A percentile compares a stretch with the other conserved stretches of the same genome.
These are phyloP conservation scores for Phytophthora fragariaefolia DNA, from an alignment of 352 stramenopile genomes.

Conservation along the genomic window DNA sequence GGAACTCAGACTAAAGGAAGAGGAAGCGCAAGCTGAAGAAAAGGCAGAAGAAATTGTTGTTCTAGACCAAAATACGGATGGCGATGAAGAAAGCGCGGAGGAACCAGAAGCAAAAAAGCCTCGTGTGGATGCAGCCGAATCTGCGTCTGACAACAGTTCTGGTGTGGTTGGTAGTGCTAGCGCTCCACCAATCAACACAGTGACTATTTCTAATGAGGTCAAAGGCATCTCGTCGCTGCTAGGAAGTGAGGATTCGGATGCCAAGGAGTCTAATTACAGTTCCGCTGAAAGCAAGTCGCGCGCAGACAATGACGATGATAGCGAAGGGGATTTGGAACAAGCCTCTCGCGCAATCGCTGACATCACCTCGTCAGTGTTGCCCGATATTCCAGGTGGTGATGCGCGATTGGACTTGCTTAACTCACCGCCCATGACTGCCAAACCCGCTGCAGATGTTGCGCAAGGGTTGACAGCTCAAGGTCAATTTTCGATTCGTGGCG, in stretches of 20 bases:
- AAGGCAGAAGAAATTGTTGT: constrained; percentile 28
- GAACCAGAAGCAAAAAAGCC: constrained; percentile 50
- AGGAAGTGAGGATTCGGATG: constrained; percentile 40
- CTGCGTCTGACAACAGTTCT: constrained; percentile 13
- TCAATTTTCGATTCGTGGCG: constrained; percentile 23
- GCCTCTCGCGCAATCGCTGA: constrained; percentile 47
- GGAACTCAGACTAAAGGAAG: constrained; percentile 35
- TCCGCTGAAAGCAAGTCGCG: constrained; percentile 31
- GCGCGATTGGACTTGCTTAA: constrained; percentile 28
- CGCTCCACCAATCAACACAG: constrained; percentile 9
- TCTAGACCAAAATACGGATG: constrained; percentile 15
- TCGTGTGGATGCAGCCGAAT: constrained; percentile 20
- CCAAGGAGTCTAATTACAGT: constrained; percentile 30
- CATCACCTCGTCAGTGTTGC: constrained; percentile 44
- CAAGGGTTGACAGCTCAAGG: constrained; percentile 11
- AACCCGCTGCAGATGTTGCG: constrained; percentile 5
- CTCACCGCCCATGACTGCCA: constrained; percentile 21
- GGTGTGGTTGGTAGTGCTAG: background rate
- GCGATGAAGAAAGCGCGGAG: constrained; percentile 24
- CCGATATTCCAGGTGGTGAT: constrained; percentile 31
- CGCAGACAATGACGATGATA: constrained; percentile 38
- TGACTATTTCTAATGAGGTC: constrained; percentile 24
- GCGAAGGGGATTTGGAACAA: constrained; percentile 41
- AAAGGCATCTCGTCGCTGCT: constrained; percentile 48
- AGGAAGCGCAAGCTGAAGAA: constrained; percentile 32